These are phyloP conservation scores for Diaporthe longicolla DNA, from an alignment of 2,329 filamentous ascomycete genomes.

Conservation along the genomic window DNA sequence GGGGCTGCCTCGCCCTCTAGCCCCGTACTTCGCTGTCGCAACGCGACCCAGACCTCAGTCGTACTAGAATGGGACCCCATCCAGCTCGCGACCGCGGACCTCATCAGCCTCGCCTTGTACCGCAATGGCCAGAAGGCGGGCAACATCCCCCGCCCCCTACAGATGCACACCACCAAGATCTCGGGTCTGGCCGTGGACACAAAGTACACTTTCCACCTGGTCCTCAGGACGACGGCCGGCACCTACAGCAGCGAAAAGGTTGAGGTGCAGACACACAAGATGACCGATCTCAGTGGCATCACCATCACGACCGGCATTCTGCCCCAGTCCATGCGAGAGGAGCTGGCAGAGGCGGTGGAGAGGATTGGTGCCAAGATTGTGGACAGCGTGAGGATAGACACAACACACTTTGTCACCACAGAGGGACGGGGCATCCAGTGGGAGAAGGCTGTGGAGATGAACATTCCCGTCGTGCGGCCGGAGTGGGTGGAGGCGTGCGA, in stretches of 20 bases:
- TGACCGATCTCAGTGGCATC: constrained; percentile 96
- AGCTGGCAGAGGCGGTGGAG: constrained; percentile 81
- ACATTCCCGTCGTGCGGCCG: constrained; percentile 95
- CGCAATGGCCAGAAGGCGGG: constrained; percentile 97
- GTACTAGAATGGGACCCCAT: constrained; percentile 99
- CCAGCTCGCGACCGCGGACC: constrained; percentile 89
- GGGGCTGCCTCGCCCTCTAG: constrained; percentile 82
- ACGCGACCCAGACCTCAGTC: constrained; percentile 98
- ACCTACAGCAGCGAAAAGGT: constrained; percentile 88
- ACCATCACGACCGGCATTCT: constrained; percentile 93
- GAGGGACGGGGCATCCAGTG: constrained; percentile 90
- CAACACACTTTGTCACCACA: constrained; percentile 97
- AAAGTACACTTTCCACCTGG: constrained; percentile 94
- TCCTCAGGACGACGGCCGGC: constrained; percentile 91
- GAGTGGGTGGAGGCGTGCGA: constrained; percentile 99
- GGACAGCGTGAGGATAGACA: constrained; percentile 93
- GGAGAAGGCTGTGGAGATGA: constrained; percentile 98
- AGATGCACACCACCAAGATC: constrained; percentile 97
- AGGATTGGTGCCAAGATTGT: constrained; percentile 93
- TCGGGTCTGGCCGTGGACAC: constrained; percentile 96
- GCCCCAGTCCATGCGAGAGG: constrained; percentile 79
- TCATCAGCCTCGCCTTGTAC: constrained; percentile 90
- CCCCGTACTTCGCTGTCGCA: constrained; percentile 89
- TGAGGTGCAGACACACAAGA: constrained; percentile 93
- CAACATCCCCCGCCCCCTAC: constrained; percentile 87